Base-by-base conservation (phyloP, 1,284 basidiomycete genomes). In the Cryptococcus depauperatus region DNA sequence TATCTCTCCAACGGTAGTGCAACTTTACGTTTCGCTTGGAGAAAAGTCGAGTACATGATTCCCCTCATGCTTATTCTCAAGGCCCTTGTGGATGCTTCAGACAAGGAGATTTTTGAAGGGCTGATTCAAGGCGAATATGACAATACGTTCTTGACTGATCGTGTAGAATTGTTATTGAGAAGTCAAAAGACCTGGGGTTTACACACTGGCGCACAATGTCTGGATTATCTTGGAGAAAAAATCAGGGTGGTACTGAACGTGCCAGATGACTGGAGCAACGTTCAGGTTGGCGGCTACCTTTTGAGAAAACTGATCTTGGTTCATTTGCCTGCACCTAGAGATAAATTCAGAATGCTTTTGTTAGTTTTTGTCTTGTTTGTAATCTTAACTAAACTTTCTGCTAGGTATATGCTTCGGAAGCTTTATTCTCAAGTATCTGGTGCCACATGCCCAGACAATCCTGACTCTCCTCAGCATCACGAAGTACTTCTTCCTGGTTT, bases 1-100 rank as follows among this genome's bases (percentile, higher is more conserved):
- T 99, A 98, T 69, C 82, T 98, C 28, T 84, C 89, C 16, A 96
- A 95, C 63, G 95, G 95, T 35, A 92, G 83, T 55, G 86, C 92
- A 11, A 98, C 92, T 74, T 73, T 98, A 19, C 82, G 95, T 18
- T 98, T 98, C 74, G 90, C 83, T 63, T 97, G 89, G 90, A 76
- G 92, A 44, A 99, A 98, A 73, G 88, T 95, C 65, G 95, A 99
- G 77, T 99, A 96, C 73, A 92, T 97, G 65, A 88, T 98, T 35
- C 95, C 95, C 4, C 85, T 97, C 65, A 91, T 98, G 81, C 81
- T 99, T 52, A 79, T 98, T 59, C 78, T 99, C 58, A 98, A 98
- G 67, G 92, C 92, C 27, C 80, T 98, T 30, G 81, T 92, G n/a
- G 79, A 83, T 49, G 88, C 92, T 13, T 90, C 86, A 19, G 95